Evolutionary conservation across 805 yeast species (phyloP).

Genomic region (Metschnikowia santaceciliae): DNA sequence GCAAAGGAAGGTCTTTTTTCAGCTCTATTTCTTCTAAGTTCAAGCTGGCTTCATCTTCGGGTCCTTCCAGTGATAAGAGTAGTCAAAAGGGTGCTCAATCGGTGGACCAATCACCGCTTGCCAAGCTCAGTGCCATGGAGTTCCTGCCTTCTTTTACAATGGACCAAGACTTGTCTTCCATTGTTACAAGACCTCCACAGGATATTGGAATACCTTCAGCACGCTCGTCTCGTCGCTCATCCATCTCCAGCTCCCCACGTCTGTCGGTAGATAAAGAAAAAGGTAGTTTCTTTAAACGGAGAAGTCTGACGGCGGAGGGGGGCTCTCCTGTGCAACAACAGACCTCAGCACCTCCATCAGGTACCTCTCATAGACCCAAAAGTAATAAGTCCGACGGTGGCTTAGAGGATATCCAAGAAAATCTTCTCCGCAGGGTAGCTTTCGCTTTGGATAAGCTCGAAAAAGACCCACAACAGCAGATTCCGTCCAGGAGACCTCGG

Average conservation of each 20-base stretch:
- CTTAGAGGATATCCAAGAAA: slow-evolving; percentile 27
- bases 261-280: slow-evolving; percentile 15
- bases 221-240: slow-evolving; percentile 8
- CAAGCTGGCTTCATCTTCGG: slow-evolving; percentile 20
- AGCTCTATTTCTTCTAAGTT: slow-evolving; percentile 40
- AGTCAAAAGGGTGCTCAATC: slow-evolving; percentile 2
- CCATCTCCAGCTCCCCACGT: slow-evolving; percentile 8
- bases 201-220: slow-evolving; percentile 21
- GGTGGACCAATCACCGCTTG: background rate
- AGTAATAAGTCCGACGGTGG: slow-evolving; percentile 36
- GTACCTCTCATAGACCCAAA: slow-evolving; percentile 38
- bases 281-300: slow-evolving; percentile 19
- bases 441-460: slow-evolving; percentile 73
- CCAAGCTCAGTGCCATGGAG: slow-evolving; percentile 4
- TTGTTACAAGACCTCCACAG: slow-evolving; percentile 25
- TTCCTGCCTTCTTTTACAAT: slow-evolving; percentile 4
- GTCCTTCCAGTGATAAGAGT: slow-evolving; percentile 7
- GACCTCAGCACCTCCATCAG: background rate
- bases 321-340: background rate
- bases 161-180: slow-evolving; percentile 22
- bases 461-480: slow-evolving; percentile 61
- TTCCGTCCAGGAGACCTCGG: slow-evolving; percentile 52
- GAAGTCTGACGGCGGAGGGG: slow-evolving; percentile 11
- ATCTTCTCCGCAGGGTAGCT: slow-evolving; percentile 57
- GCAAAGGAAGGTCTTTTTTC: slow-evolving; percentile 24